These are phyloP conservation scores for Emericellopsis terricola DNA, from an alignment of 495 filamentous ascomycete genomes.

Conservation along the genomic window DNA sequence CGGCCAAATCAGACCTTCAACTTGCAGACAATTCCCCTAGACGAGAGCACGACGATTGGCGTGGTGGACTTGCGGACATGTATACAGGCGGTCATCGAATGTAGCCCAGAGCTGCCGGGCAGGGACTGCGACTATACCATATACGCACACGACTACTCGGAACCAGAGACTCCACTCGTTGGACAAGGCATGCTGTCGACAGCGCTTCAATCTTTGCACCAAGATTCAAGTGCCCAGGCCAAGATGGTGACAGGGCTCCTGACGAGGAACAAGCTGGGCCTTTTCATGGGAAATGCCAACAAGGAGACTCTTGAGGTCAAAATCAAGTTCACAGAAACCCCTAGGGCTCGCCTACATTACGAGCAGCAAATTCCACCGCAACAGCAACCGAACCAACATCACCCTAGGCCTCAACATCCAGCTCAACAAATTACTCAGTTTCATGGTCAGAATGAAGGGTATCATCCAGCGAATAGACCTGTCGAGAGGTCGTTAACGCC, in stretches of 20 bases:
- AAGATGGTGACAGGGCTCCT: constrained; percentile 82
- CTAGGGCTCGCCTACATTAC: constrained; percentile 45
- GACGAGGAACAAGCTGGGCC: constrained; percentile 61
- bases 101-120: constrained; percentile 72
- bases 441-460: no score
- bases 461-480: no score
- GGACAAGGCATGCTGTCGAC: constrained; percentile 93
- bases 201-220: constrained; percentile 40
- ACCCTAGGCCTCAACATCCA: constrained; percentile 6
- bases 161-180: constrained; percentile 79
- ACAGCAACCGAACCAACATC: constrained; percentile 7
- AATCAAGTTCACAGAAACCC: constrained; percentile 68
- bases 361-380: constrained; percentile 40
- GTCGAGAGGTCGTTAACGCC: constrained; percentile 11
- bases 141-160: constrained; percentile 93
- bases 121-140: constrained; percentile 84
- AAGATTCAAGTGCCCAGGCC: constrained; percentile 34
- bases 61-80: constrained; percentile 83
- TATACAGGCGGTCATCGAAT: constrained; percentile 59
- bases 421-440: no score
- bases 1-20: constrained; percentile 69
- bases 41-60: constrained; percentile 56
- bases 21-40: constrained; percentile 61
- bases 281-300: constrained; percentile 58
- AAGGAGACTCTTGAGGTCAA: constrained; percentile 92